Evolutionary conservation across 2,329 filamentous ascomycete species (phyloP).

Genomic region (Diaporthe citriasiana): DNA sequence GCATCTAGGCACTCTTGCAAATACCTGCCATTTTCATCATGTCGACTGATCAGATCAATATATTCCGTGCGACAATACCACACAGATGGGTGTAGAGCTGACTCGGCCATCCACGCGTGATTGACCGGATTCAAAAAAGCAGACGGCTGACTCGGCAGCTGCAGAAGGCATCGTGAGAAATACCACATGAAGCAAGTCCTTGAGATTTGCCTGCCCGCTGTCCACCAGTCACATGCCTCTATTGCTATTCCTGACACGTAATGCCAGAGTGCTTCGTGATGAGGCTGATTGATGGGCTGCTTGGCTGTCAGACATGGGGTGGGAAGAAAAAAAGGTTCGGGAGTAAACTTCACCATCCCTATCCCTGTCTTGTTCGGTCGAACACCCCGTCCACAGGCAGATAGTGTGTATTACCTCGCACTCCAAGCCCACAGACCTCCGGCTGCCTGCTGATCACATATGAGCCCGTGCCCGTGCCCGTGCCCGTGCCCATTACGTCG

Average conservation of each 20-base stretch:
- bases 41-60: not conserved
- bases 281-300: slow-evolving; percentile 10
- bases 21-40: not conserved
- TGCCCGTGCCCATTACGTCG: not conserved
- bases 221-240: not conserved
- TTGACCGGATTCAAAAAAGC: not conserved
- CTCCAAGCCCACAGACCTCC: slow-evolving; percentile 23
- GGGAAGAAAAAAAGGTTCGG: too few species aligned
- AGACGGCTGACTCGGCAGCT: slow-evolving; percentile 25
- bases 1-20: not conserved
- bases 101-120: slow-evolving; percentile 15
- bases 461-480: slow-evolving; percentile 5
- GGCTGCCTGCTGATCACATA: slow-evolving; percentile 20
- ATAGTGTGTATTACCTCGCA: not conserved
- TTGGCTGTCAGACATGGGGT: not conserved
- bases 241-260: not conserved
- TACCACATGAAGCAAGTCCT: not conserved
- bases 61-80: not conserved
- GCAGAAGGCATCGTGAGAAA: slow-evolving; percentile 15
- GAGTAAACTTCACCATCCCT: slow-evolving; percentile 3
- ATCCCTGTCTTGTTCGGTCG: slow-evolving; percentile 9
- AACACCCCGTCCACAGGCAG: not conserved
- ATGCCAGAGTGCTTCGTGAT: not conserved
- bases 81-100: slow-evolving; percentile 6
- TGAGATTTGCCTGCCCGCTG: slow-evolving; percentile 7